phyloP scores from a whole-genome alignment of 768 basidiomycete genomes.

The Cubamyces lactineus region DNA sequence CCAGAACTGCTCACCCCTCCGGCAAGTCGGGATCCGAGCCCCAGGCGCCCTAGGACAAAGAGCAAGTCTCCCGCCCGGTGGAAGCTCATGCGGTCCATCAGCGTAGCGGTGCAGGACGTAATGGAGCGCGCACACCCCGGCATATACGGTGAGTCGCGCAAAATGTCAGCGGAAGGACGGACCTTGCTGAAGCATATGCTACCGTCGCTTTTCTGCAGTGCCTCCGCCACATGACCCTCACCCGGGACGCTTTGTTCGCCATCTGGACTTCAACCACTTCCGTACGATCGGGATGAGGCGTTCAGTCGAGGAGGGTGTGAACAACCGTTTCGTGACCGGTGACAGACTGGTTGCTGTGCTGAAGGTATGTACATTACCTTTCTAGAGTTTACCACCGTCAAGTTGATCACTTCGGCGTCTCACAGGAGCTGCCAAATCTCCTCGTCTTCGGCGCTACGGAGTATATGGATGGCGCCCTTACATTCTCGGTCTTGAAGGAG shows the following conservation, averaged over 20 bases:
- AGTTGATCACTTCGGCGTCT: slow-evolving; percentile 6
- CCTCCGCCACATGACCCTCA: slow-evolving; percentile 70
- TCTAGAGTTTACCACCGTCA: background rate
- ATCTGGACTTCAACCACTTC: slow-evolving; percentile 96
- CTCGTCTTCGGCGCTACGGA: slow-evolving; percentile 93
- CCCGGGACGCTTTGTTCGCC: slow-evolving; percentile 79
- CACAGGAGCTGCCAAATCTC: slow-evolving; percentile 87
- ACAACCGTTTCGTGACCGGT: slow-evolving; percentile 91
- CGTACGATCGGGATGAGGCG: slow-evolving; percentile 95
- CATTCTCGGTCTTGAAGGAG: slow-evolving; percentile 83
- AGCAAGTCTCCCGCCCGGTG: slow-evolving; percentile 84
- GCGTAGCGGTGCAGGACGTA: slow-evolving; percentile 74
- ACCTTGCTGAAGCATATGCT: slow-evolving; percentile 8
- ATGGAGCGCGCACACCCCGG: slow-evolving; percentile 66
- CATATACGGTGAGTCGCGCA: slow-evolving; percentile 61
- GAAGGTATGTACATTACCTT: slow-evolving; percentile 53
- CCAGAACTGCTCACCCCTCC: slow-evolving; percentile 78
- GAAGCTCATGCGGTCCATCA: slow-evolving; percentile 80
- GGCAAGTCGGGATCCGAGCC: slow-evolving; percentile 83
- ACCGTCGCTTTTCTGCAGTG: slow-evolving; percentile 43
- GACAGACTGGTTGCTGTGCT: slow-evolving; percentile 78
- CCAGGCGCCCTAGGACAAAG: slow-evolving; percentile 71
- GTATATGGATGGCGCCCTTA: slow-evolving; percentile 96
- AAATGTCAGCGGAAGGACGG: background rate
- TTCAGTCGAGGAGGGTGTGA: slow-evolving; percentile 86